These are phyloP conservation scores for Aspergillus fumigatiaffinis DNA, from an alignment of 2,329 filamentous ascomycete genomes.

Conservation along the genomic window DNA sequence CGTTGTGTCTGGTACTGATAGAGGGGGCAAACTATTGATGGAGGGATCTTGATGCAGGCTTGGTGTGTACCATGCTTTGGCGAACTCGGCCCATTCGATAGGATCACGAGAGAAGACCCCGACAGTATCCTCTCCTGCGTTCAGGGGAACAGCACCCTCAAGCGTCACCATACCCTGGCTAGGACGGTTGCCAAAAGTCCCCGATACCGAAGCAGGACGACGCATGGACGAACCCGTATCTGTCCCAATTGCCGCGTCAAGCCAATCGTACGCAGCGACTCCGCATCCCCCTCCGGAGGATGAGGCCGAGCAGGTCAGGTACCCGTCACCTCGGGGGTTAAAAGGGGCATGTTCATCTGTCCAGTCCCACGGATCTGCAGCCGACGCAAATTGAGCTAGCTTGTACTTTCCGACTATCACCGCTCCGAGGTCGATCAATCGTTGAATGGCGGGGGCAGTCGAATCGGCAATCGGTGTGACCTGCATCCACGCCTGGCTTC, in stretches of 20 bases:
- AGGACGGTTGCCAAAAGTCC: conserved; percentile 46
- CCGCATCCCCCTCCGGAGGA: conserved; percentile 31
- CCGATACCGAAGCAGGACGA: conserved; percentile 43
- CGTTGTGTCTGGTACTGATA: neutral
- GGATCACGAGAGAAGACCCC: conserved; percentile 38
- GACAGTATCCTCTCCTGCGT: conserved; percentile 39
- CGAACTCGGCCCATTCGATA: conserved; percentile 8
- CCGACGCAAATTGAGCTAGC: conserved; percentile 32
- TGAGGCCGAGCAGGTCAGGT: conserved; percentile 27
- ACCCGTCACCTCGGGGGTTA: conserved; percentile 37
- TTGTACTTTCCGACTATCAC: conserved; percentile 35
- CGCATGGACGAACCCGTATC: conserved; percentile 47
- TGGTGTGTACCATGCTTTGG: conserved; percentile 11
- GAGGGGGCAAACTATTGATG: conserved; percentile 1
- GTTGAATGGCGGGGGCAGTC: conserved; percentile 31
- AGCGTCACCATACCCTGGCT: conserved; percentile 40
- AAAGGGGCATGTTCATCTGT: conserved; percentile 28
- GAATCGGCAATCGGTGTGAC: conserved; percentile 20
- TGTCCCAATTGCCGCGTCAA: conserved; percentile 37
- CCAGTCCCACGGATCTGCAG: conserved; percentile 21
- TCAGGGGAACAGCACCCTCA: conserved; percentile 42
- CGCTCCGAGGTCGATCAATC: conserved; percentile 31
- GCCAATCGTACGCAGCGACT: conserved; percentile 39
- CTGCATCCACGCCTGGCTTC: conserved; percentile 28
- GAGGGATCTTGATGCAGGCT: conserved; percentile 4